These are phyloP conservation scores for Gyromitra esculenta DNA, from an alignment of 2,329 filamentous ascomycete species.

Conservation along the genomic window DNA sequence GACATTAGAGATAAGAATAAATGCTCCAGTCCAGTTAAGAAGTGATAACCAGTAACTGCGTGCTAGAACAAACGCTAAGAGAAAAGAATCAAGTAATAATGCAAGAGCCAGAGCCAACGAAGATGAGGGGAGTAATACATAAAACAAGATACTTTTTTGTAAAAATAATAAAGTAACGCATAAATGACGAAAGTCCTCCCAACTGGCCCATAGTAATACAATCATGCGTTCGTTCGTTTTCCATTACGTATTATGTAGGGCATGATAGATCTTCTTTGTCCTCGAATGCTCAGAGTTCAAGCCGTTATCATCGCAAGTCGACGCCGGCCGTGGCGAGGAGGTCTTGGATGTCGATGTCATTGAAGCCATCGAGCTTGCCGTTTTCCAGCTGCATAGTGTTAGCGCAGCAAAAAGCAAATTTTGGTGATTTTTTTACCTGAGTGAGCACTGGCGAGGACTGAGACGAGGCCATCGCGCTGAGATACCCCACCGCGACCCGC, in stretches of 20 bases:
- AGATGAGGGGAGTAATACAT: constrained; percentile 4
- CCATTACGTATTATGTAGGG: constrained; percentile 21
- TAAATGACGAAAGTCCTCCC: constrained; percentile 6
- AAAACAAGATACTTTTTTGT: constrained; percentile 26
- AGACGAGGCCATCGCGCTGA: constrained; percentile 33
- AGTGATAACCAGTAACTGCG: constrained; percentile 6
- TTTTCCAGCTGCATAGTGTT: constrained; percentile 45
- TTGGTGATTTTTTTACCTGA: constrained; percentile 27
- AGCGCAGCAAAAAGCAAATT: constrained; percentile 5
- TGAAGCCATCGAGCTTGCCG: constrained; percentile 51
- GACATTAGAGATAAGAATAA: constrained; percentile 43
- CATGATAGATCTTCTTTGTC: constrained; percentile 10
- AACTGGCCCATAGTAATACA: constrained; percentile 25
- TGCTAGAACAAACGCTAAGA: constrained; percentile 25
- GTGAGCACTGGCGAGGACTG: constrained; percentile 45
- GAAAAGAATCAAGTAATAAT: constrained; percentile 17
- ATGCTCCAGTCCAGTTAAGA: constrained; percentile 29
- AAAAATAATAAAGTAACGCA: constrained; percentile 19
- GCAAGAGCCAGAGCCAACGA: constrained; percentile 14
- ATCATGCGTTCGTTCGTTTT: constrained; percentile 31
- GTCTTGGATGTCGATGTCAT: constrained; percentile 46
- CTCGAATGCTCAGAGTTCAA: neutral
- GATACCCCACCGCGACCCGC: constrained; percentile 41
- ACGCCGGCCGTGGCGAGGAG: constrained; percentile 50
- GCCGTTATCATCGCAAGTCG: constrained; percentile 14